Evolutionary conservation across 2,329 filamentous ascomycete genomes (phyloP), one percentile per base, ranked within the genome.

Genomic region (Tolypocladium amazonense): DNA sequence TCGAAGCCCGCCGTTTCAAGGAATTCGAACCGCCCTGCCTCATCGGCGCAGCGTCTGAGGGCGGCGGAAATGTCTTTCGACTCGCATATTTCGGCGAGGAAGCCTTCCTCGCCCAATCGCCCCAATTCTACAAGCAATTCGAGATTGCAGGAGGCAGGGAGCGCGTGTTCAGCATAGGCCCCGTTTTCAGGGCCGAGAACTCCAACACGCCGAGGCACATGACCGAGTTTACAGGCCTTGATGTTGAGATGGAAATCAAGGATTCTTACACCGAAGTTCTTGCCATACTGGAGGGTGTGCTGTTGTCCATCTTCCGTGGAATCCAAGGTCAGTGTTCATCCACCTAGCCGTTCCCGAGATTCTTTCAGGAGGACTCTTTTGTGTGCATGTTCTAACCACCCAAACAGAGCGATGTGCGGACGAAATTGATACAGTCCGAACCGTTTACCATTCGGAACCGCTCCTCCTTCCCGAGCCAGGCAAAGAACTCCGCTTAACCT

Each of bases 1-100:
- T 97, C 65, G 81, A 87, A 62, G 80, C 83, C 64, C 83, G 83
- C 61, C 84, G 86, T 58, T 96, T 96, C 73, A 86, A 88, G 64
- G 85, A 90, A 73, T 92, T 97, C 69, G 90, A 96, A 72, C 89
- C 92, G 2, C 92, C 94, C 12, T 93, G 92, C 73, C 80, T 99
- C 52, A 90, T 96, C 59, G 92, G 88, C 56, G 89, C 93, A 18
- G 89, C 94, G 5, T 94, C 91, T 4, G 94, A 99, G 77, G 93
- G 94, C 68, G 94, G 94, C 65, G 87, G 87, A 66, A 95, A 93
- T 71, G 93, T 97, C 47, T 97, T 99, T 74, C 82, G 88, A 67
- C 80, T 97, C 66, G 87, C 88, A 52, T 97, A 97, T 77, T 97
- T 97, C 73, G 90, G 88, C 65, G 85, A 88, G 69, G 84, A 88